Evolutionary conservation across 495 filamentous ascomycete genomes (phyloP).

Genomic region (Terfezia boudieri): DNA sequence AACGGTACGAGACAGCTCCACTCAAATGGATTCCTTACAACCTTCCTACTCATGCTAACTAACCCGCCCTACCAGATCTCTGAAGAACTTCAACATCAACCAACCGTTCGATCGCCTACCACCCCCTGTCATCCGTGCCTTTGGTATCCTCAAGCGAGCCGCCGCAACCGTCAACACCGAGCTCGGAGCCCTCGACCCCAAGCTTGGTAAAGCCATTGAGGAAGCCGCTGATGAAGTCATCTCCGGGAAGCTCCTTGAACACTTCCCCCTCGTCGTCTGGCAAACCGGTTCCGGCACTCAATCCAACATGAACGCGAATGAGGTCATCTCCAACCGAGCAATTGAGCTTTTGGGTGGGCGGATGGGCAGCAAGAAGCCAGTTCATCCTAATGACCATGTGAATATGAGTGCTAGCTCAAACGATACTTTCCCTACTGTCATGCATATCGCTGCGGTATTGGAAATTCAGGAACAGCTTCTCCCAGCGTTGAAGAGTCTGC

Average conservation of each 20-base stretch:
- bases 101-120: constrained; percentile 98
- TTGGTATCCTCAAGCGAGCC: constrained; percentile 93
- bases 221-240: constrained; percentile 87
- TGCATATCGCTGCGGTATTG: constrained; percentile 95
- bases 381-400: constrained; percentile 98
- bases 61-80: constrained; percentile 31
- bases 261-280: constrained; percentile 98
- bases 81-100: constrained; percentile 97
- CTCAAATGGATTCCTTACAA: neutral
- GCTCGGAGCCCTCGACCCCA: constrained; percentile 68
- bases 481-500: constrained; percentile 58
- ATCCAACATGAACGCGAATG: constrained; percentile 99
- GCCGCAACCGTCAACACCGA: constrained; percentile 92
- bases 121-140: constrained; percentile 69
- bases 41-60: neutral
- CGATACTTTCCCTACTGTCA: constrained; percentile 97
- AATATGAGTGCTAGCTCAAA: constrained; percentile 98
- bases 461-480: constrained; percentile 74
- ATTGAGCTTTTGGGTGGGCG: constrained; percentile 91
- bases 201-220: constrained; percentile 79
- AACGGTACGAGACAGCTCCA: constrained; percentile 37
- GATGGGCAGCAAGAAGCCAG: constrained; percentile 92
- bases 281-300: constrained; percentile 97
- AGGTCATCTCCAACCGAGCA: constrained; percentile 97
- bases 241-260: constrained; percentile 78